These are phyloP conservation scores for Stipa capillata DNA, from an alignment of 176 grass and related monocot genomes.

Conservation along the genomic window DNA sequence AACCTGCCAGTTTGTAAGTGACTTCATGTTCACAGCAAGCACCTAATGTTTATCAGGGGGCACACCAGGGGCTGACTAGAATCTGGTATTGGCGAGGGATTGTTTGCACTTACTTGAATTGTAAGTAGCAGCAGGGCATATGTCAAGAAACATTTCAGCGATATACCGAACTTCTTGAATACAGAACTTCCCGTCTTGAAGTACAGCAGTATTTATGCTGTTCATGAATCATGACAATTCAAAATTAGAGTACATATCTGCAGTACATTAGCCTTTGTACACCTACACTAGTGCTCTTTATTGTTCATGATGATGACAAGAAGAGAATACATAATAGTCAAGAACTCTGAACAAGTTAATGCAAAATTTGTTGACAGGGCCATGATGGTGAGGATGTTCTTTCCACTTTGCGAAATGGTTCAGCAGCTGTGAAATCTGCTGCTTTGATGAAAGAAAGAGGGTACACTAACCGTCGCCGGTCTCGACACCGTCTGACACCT, in stretches of 20 bases:
- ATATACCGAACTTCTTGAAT: neutral
- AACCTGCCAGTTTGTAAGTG: no score
- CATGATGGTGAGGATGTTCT: constrained; percentile 51
- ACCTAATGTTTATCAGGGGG: no score
- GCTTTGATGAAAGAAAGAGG: constrained; percentile 89
- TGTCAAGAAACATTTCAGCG: neutral
- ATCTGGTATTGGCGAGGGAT: neutral
- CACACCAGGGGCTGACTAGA: neutral
- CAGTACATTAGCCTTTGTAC: neutral
- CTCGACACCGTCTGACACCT: constrained; percentile 84
- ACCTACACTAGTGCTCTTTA: neutral
- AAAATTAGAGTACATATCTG: constrained; percentile 9
- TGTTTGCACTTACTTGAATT: neutral
- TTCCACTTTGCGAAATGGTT: constrained; percentile 69
- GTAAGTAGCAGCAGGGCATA: neutral
- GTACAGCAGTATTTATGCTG: neutral
- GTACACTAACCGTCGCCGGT: constrained; percentile 53
- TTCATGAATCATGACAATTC: neutral
- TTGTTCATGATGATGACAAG: neutral
- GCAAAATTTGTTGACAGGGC: constrained; percentile 43
- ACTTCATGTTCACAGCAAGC: no score
- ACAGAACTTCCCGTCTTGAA: neutral
- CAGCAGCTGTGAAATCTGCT: constrained; percentile 72
- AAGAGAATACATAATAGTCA: neutral
- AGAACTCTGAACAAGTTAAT: neutral